A percentile compares a stretch with the other conserved stretches of the same genome.
These are phyloP conservation scores for Thyridium curvatum DNA, from an alignment of 2,329 filamentous ascomycete genomes.

Conservation along the genomic window DNA sequence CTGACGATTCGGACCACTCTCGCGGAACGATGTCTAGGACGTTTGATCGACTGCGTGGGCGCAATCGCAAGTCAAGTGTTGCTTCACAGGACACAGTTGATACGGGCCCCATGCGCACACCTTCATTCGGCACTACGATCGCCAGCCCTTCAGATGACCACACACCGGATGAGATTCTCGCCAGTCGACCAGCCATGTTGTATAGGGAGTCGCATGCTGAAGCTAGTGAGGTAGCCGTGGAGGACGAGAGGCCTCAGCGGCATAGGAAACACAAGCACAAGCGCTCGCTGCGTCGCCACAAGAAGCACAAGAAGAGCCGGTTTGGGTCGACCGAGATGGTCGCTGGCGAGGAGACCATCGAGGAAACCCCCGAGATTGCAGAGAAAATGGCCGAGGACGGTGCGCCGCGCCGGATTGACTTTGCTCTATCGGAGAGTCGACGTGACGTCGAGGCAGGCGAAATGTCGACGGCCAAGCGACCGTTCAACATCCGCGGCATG, in stretches of 20 bases:
- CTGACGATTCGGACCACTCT: conserved; percentile 58
- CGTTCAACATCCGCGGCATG: conserved; percentile 53
- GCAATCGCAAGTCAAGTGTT: conserved; percentile 70
- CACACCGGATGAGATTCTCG: conserved; percentile 28
- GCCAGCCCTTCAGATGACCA: conserved; percentile 28
- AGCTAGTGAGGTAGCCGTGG: conserved; percentile 35
- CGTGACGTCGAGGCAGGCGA: conserved; percentile 18
- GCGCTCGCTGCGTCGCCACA: conserved; percentile 28
- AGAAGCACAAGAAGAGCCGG: conserved; percentile 34
- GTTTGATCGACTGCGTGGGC: conserved; percentile 67
- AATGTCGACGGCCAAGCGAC: conserved; percentile 24
- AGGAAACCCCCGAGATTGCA: conserved; percentile 16
- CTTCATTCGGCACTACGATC: conserved; percentile 33
- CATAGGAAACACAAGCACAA: conserved; percentile 27
- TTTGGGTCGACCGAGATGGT: conserved; percentile 16
- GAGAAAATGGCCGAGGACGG: conserved; percentile 18
- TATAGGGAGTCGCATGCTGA: conserved; percentile 28
- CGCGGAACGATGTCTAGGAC: conserved; percentile 63
- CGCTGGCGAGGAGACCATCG: conserved; percentile 23
- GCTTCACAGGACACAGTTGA: conserved; percentile 56
- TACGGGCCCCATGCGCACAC: conserved; percentile 24
- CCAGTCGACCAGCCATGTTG: conserved; percentile 24
- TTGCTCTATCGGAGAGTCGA: conserved; percentile 30
- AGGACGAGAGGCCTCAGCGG: conserved; percentile 33
- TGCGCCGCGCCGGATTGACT: conserved; percentile 52